Percentiles rank a stretch among this genome's conserved stretches.
Evolutionary conservation across 2,329 filamentous ascomycete genomes (phyloP).

Genomic region (Neopestalotiopsis sp.): DNA sequence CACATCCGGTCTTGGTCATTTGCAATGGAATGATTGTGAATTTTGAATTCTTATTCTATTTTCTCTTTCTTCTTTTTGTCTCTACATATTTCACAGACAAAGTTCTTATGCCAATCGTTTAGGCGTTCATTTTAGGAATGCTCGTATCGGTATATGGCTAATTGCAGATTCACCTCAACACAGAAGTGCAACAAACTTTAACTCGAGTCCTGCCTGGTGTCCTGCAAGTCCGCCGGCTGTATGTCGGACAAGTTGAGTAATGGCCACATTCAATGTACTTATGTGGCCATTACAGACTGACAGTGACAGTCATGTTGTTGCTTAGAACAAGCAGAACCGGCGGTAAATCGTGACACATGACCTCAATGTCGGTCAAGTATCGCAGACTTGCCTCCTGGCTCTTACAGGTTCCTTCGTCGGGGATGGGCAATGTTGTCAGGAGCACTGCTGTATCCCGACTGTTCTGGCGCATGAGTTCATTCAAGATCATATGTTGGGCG

Average conservation of each 20-base stretch:
- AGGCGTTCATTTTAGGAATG: too few relatives aligned
- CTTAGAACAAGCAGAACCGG: constrained; percentile 81
- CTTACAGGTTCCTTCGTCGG: constrained; percentile 75
- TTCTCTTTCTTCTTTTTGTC: too few relatives aligned
- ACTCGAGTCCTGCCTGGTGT: too few relatives aligned
- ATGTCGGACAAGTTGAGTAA: not conserved
- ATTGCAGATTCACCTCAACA: too few relatives aligned
- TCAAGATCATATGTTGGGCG: constrained; percentile 85
- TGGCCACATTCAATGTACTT: not conserved
- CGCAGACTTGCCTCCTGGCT: constrained; percentile 73
- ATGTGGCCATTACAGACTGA: constrained; percentile 60
- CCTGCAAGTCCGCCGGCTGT: too few relatives aligned
- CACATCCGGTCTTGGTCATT: too few relatives aligned
- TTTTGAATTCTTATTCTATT: too few relatives aligned
- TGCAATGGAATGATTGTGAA: too few relatives aligned
- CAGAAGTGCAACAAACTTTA: too few relatives aligned
- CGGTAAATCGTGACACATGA: constrained; percentile 77
- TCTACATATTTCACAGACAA: too few relatives aligned
- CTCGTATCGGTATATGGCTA: too few relatives aligned
- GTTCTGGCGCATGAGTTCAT: constrained; percentile 77
- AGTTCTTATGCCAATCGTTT: too few relatives aligned
- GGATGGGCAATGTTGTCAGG: constrained; percentile 84
- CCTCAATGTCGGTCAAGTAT: constrained; percentile 80
- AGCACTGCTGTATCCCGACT: constrained; percentile 77
- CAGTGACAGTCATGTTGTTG: constrained; percentile 89